phyloP scores from a whole-genome alignment of 306 rosid species.

The Medicago ruthenica region DNA sequence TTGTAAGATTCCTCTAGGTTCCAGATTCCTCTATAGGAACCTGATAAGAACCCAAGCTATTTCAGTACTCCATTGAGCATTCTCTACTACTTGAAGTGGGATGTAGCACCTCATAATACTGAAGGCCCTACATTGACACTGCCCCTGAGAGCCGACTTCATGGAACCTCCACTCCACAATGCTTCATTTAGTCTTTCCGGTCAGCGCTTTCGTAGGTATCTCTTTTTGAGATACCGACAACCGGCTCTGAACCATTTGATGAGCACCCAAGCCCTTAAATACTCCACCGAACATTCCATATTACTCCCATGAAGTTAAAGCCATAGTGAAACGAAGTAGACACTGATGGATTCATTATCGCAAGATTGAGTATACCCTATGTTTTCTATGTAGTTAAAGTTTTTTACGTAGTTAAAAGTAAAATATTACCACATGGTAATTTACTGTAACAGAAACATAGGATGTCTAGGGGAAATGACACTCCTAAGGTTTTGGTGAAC shows the following conservation, averaged over 20 bases:
- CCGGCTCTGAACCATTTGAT: neutral
- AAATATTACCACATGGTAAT: no score
- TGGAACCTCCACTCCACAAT: neutral
- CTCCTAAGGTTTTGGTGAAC: neutral
- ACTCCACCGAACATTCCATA: no score
- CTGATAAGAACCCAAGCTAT: neutral
- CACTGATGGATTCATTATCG: no score
- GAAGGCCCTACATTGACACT: neutral
- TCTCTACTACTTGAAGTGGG: neutral
- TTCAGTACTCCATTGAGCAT: neutral
- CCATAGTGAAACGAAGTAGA: no score
- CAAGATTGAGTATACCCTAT: no score
- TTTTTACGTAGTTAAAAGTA: no score
- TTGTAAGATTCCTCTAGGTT: neutral
- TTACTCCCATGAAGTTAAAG: no score
- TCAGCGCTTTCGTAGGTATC: neutral
- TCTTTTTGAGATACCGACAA: neutral
- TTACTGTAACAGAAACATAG: neutral
- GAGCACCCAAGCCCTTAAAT: no score
- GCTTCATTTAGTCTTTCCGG: neutral
- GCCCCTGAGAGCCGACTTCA: neutral
- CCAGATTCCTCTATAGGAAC: neutral
- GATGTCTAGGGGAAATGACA: neutral
- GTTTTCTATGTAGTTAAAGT: no score
- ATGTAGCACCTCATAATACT: neutral